phyloP scores from a whole-genome alignment of 805 yeast species.

The Kodamaea kakaduensis region DNA sequence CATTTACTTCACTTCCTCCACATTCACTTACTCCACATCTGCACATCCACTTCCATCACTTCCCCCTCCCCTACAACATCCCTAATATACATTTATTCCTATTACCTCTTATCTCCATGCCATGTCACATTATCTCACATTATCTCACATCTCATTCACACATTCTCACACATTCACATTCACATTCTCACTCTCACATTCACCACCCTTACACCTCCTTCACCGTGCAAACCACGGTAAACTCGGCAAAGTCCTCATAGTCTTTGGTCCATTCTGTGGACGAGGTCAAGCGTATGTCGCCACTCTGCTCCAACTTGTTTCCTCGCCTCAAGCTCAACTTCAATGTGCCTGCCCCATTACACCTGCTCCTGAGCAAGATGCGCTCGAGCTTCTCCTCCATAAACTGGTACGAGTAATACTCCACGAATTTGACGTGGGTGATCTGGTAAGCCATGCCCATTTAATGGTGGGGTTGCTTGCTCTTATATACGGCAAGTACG shows the following conservation, averaged over 20 bases:
- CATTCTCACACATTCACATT: background rate
- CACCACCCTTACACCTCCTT: conserved; percentile 5
- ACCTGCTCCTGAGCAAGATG: conserved; percentile 5
- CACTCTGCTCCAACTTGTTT: conserved; percentile 7
- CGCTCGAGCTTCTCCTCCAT: conserved; percentile 9
- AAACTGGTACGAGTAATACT: conserved; percentile 9
- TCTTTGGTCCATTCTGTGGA: conserved; percentile 6
- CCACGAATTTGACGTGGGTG: conserved; percentile 6
- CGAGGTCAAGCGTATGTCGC: conserved; percentile 2
- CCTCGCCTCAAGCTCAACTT: conserved; percentile 6
- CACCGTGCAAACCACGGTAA: conserved; percentile 6
- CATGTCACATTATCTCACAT: too few species aligned
- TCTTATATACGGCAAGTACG: background rate
- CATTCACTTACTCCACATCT: too few species aligned
- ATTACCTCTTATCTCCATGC: too few species aligned
- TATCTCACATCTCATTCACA: too few species aligned
- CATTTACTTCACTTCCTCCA: too few species aligned
- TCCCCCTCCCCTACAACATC: too few species aligned
- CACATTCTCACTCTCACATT: background rate
- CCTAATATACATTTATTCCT: too few species aligned
- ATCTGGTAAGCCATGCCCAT: conserved; percentile 6
- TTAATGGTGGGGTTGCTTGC: background rate
- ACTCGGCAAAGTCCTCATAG: conserved; percentile 9
- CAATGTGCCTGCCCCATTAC: conserved; percentile 4
- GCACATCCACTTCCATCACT: too few species aligned